Base-by-base conservation (phyloP, 495 filamentous ascomycete species). In the Penicillium chermesinum region DNA sequence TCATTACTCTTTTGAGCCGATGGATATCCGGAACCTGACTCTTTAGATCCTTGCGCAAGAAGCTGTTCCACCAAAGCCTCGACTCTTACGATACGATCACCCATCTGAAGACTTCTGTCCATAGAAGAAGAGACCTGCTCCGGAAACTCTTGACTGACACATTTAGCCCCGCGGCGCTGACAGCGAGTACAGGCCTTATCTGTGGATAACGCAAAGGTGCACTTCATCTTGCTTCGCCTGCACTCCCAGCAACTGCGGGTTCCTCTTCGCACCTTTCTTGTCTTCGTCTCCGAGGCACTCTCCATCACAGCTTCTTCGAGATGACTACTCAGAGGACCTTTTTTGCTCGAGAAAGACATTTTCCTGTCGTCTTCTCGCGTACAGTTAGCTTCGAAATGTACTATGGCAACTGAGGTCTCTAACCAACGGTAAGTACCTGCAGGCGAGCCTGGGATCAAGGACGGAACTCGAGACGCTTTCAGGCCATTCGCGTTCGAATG, bases 161-260 rank as follows among this genome's bases (percentile, higher is more conserved):
- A 69, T 41, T 47, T 55, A 1, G 61, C 57, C 13, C 60, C 56
- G 7, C 68, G 66, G 42, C 63, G 59, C 35, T 55, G 48, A 51
- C 72, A 75, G 14, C 65, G 58, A 37, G 55, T 49, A 37, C 73
- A 78, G 40, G 56, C 52, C n/a, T 54, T 38, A 19, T 67, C 63
- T 1, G 55, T 51, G 0, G 52, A 16, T 16, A 37, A 8, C 39
- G 50, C 48, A 46, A 73, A 74, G n/a, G 55, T 70, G 54, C 75
- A 78, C 34, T 65, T 61, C 40, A 71, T 64, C 45, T 79, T 79
- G 2, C 73, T 66, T 40, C 66, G 69, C 44, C 74, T 75, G 57
- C 75, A 44, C 20, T 44, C 41, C 41, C 41, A 44, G 12, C 41
- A 44, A 27, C 41, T 44, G 1, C 16, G 41, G 7, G 41, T 44